Evolutionary conservation across 805 yeast species (phyloP).

Genomic region (Saturnispora gosingensis): DNA sequence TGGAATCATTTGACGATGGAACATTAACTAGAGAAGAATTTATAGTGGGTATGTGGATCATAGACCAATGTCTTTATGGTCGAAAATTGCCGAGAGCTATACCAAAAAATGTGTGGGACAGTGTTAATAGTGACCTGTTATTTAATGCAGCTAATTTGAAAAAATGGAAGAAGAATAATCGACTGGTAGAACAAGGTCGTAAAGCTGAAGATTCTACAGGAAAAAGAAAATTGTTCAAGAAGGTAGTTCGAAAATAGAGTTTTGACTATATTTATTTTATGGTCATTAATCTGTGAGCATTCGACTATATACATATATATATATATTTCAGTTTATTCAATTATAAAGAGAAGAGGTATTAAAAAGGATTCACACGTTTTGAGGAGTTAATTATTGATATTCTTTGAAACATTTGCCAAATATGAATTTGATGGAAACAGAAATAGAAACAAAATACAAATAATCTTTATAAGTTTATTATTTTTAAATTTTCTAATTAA

Average conservation of each 20-base stretch:
- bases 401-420: too few species aligned
- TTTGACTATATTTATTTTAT: background rate
- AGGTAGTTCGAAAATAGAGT: constrained; percentile 7
- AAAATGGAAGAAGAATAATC: background rate
- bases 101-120: constrained; percentile 67
- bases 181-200: background rate
- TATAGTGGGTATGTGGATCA: constrained; percentile 95
- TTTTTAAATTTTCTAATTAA: too few species aligned
- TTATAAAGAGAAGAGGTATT: too few species aligned
- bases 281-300: too few species aligned
- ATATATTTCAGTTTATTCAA: too few species aligned
- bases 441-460: too few species aligned
- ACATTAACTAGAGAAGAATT: constrained; percentile 73
- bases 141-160: constrained; percentile 2
- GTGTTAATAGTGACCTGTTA: constrained; percentile 38
- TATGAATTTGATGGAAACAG: too few species aligned
- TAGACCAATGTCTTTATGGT: constrained; percentile 93
- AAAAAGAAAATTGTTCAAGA: constrained; percentile 9
- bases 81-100: constrained; percentile 72
- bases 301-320: too few species aligned
- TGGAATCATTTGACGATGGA: constrained; percentile 55
- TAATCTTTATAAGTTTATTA: too few species aligned
- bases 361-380: too few species aligned
- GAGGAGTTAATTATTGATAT: too few species aligned
- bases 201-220: background rate